Percentiles rank a stretch among this genome's conserved stretches.
Conservation (phyloP, 2,329 filamentous ascomycete species). For the Aspergillus chevalieri region DNA sequence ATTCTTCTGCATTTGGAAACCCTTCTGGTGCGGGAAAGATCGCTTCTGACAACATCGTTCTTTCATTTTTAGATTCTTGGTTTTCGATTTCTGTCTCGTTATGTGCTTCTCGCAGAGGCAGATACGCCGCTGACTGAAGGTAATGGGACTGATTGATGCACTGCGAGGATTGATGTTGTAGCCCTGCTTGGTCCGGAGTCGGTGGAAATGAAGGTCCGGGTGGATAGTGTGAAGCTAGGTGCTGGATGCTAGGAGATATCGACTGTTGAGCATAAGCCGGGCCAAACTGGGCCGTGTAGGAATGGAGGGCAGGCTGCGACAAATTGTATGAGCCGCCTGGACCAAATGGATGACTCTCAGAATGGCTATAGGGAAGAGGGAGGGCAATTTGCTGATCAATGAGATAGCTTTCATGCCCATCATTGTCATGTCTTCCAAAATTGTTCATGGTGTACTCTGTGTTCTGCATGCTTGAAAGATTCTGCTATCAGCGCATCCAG, state of each 20-base stretch:
- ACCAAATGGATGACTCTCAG: conserved; percentile 25
- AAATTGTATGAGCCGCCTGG: conserved; percentile 28
- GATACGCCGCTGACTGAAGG: conserved; percentile 26
- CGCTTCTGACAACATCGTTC: conserved; percentile 40
- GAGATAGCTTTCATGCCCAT: conserved; percentile 30
- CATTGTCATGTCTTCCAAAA: conserved; percentile 33
- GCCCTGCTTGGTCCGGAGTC: conserved; percentile 26
- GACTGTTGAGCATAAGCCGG: conserved; percentile 31
- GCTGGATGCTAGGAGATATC: conserved; percentile 25
- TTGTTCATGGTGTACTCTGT: conserved; percentile 27
- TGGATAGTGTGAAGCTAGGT: conserved; percentile 24
- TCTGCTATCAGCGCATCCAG: not conserved
- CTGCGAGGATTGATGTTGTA: conserved; percentile 28
- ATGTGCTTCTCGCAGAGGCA: conserved; percentile 29
- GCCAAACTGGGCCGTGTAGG: conserved; percentile 33
- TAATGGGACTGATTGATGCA: conserved; percentile 28
- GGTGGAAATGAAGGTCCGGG: conserved; percentile 27
- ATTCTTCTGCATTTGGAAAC: conserved; percentile 42
- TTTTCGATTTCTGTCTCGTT: conserved; percentile 36
- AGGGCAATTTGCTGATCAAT: conserved; percentile 29
- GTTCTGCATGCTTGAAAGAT: not conserved
- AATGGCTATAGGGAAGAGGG: conserved; percentile 26
- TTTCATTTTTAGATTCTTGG: conserved; percentile 40
- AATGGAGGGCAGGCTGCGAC: conserved; percentile 28
- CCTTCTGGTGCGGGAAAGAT: conserved; percentile 38